These are phyloP conservation scores for Phytopythium oedochilum DNA, from an alignment of 352 stramenopile species.

Conservation along the genomic window DNA sequence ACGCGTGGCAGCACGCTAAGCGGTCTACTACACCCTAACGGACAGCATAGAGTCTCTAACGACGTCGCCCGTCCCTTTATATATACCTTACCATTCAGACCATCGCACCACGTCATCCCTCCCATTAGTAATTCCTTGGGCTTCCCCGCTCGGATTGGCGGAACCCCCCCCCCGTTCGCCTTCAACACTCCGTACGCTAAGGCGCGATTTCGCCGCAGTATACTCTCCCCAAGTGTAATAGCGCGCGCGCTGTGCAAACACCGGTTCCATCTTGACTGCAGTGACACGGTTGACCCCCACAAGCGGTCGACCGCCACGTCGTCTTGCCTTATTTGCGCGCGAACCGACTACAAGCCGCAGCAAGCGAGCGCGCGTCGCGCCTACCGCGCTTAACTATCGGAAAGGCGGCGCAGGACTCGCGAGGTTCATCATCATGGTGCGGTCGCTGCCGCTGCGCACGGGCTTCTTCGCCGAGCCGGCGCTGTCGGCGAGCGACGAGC, in stretches of 20 bases:
- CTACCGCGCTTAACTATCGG: background rate
- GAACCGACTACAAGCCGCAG: background rate
- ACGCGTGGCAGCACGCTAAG: background rate
- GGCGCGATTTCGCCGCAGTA: too few species aligned
- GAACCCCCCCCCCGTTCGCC: background rate
- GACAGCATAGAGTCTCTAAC: background rate
- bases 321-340: too few species aligned
- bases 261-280: background rate
- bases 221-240: too few species aligned
- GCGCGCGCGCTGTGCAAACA: too few species aligned
- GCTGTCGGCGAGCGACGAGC: conserved; percentile 55
- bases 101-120: background rate
- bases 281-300: too few species aligned
- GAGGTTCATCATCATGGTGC: conserved; percentile 57
- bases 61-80: background rate
- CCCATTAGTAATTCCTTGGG: background rate
- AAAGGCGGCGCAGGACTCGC: background rate
- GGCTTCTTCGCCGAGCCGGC: conserved; percentile 72
- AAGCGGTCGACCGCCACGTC: too few species aligned
- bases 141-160: background rate
- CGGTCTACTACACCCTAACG: background rate
- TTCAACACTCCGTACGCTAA: too few species aligned
- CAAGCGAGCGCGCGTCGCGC: background rate
- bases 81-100: background rate
- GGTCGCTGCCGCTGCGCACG: conserved; percentile 66